Evolutionary conservation across 139 green algal species (phyloP), one percentile per base, ranked within the genome.

Genomic region (Micromonas commoda): DNA sequence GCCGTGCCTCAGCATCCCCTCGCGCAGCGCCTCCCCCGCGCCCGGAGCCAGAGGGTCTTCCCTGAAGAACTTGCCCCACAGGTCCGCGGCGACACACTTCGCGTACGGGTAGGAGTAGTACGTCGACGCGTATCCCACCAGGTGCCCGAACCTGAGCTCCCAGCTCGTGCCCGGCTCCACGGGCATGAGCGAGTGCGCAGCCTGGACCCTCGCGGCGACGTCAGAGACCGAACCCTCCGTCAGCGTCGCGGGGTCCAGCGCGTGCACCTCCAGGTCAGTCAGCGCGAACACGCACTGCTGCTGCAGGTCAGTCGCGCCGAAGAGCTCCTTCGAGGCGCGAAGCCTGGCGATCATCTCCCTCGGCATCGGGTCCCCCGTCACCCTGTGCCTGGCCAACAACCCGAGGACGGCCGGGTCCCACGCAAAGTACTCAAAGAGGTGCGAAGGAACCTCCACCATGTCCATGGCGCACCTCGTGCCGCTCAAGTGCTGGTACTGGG

Each of bases 81-180:
- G 61, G 3, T 80, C 57, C 0, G 87, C 80, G 0, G 90, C 80
- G 60, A 96, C 81, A 76, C 80, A 88, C 20, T 89, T 76, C 5
- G 91, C 90, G 64, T 91, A 94, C 2, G 92, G 69, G 78, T 96
- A 96, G 26, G 73, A 80, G 83, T 96, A 96, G 81, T 96, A 96
- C 45, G 81, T 81, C 28, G 82, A 89, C 0, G 87, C 91, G 64
- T 96, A 96, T 33, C 89, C 90, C 1, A 91, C 86, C 28, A 93
- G 52, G 83, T 96, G 91, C 9, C 76, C 77, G 53, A 96, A 90
- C 1, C 91, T 80, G 0, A 82, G 60, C 80, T 91, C 71, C 45
- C 82, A 87, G 37, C 70, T 65, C 19, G 86, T 87, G 51, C 77
- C 83, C 4, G 72, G 61, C 21, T 77, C 68, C 23, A 71, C 77